Evolutionary conservation across 2,329 filamentous ascomycete species (phyloP).

Genomic region (Verticillium albo-atrum): DNA sequence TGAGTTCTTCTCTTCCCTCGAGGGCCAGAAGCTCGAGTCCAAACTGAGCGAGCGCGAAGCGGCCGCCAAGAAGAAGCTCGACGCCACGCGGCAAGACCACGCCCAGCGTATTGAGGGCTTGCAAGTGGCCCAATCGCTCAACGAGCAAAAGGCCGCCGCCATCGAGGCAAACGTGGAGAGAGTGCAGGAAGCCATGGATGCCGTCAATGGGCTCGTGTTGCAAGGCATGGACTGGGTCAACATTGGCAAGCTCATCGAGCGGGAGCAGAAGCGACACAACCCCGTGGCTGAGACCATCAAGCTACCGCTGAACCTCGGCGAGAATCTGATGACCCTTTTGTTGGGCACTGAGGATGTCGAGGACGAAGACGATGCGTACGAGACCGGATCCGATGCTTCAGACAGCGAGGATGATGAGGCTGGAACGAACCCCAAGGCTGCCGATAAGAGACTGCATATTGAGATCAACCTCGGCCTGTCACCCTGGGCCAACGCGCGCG

Average conservation of each 20-base stretch:
- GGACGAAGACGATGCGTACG: conserved; percentile 55
- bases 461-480: conserved; percentile 81
- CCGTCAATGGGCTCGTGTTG: conserved; percentile 84
- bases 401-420: conserved; percentile 45
- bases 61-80: conserved; percentile 75
- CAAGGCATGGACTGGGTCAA: conserved; percentile 98
- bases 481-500: conserved; percentile 83
- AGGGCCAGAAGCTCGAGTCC: conserved; percentile 88
- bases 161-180: conserved; percentile 88
- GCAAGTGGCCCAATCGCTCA: conserved; percentile 74
- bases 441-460: conserved; percentile 59
- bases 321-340: conserved; percentile 79
- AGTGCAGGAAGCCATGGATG: conserved; percentile 88
- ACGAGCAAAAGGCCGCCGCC: conserved; percentile 81
- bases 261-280: conserved; percentile 77
- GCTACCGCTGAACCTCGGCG: conserved; percentile 81
- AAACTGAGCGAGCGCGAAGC: conserved; percentile 77
- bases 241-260: conserved; percentile 80
- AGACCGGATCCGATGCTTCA: conserved; percentile 61
- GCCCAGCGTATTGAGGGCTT: conserved; percentile 79
- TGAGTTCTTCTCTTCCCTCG: conserved; percentile 94
- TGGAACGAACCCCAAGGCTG: conserved; percentile 24
- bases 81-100: conserved; percentile 80
- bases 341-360: conserved; percentile 67
- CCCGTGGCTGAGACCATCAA: conserved; percentile 84